Percentiles rank a stretch among this genome's conserved stretches.
Evolutionary conservation across 2,329 filamentous ascomycete species (phyloP).

Genomic region (Cryphonectria carpinicola): DNA sequence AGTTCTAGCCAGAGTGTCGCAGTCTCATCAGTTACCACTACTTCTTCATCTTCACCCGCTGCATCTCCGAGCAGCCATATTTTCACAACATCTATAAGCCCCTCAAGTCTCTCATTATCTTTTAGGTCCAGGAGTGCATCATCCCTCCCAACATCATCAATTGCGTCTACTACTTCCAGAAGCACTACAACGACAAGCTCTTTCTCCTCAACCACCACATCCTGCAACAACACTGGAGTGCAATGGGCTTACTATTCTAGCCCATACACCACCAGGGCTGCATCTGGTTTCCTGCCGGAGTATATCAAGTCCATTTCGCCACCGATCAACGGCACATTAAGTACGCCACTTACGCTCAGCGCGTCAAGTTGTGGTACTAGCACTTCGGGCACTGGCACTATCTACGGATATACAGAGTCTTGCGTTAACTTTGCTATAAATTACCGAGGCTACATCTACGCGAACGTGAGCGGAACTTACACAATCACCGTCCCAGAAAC

Average conservation of each 20-base stretch:
- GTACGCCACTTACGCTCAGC: neutral
- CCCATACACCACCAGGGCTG: neutral
- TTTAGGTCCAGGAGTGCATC: neutral
- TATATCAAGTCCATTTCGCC: neutral
- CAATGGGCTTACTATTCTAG: conserved; percentile 9
- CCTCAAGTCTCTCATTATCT: neutral
- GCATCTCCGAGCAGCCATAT: neutral
- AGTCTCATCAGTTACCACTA: neutral
- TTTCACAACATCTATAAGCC: neutral
- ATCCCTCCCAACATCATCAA: neutral
- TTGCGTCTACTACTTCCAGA: neutral
- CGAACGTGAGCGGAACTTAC: neutral
- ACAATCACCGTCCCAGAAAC: conserved; percentile 1
- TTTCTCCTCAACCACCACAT: neutral
- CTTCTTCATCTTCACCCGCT: neutral
- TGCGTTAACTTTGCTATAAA: conserved; percentile 7
- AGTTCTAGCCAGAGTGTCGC: neutral
- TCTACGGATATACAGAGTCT: conserved; percentile 3
- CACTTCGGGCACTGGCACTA: neutral
- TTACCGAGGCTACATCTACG: conserved; percentile 16
- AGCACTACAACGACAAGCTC: neutral
- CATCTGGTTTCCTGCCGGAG: neutral
- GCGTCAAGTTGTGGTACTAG: neutral
- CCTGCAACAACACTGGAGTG: neutral
- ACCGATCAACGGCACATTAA: neutral